A percentile compares a stretch with the other conserved stretches of the same genome.
Evolutionary conservation across 2,329 filamentous ascomycete species (phyloP).

Genomic region (Lachnellula hyalina): DNA sequence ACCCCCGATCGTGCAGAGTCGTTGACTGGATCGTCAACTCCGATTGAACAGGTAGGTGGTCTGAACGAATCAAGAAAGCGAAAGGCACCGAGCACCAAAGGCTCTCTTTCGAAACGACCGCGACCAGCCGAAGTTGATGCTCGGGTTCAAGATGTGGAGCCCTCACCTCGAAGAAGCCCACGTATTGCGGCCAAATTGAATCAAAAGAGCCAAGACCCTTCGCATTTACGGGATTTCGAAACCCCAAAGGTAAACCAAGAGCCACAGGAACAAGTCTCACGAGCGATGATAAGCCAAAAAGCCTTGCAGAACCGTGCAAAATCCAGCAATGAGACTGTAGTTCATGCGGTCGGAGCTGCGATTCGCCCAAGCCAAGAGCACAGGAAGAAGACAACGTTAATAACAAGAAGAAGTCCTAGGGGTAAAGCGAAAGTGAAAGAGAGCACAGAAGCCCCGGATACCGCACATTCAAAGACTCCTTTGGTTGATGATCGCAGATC

Average conservation of each 20-base stretch:
- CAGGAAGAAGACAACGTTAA: not conserved
- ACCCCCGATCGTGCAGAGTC: not conserved
- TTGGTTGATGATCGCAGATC: constrained; percentile 11
- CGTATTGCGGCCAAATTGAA: not conserved
- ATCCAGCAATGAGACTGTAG: not conserved
- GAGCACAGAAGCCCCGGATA: not conserved
- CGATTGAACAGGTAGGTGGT: not conserved
- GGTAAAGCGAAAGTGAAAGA: not conserved
- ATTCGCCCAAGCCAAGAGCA: not conserved
- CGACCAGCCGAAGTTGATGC: not conserved
- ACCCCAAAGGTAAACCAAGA: too few relatives aligned
- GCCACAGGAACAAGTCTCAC: not conserved
- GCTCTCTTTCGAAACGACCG: not conserved
- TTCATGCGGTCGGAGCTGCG: not conserved
- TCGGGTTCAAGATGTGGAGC: too few relatives aligned
- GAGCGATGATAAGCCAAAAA: not conserved
- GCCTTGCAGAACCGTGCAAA: not conserved
- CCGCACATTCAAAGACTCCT: not conserved
- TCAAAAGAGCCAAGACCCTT: not conserved
- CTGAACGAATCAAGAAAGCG: not conserved
- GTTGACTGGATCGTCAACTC: not conserved
- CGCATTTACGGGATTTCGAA: not conserved
- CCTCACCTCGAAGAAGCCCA: not conserved
- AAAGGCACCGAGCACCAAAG: not conserved
- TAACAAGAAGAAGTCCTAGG: not conserved